Evolutionary conservation across 208 protist species (phyloP).

Genomic region (Crithidia fasciculata): DNA sequence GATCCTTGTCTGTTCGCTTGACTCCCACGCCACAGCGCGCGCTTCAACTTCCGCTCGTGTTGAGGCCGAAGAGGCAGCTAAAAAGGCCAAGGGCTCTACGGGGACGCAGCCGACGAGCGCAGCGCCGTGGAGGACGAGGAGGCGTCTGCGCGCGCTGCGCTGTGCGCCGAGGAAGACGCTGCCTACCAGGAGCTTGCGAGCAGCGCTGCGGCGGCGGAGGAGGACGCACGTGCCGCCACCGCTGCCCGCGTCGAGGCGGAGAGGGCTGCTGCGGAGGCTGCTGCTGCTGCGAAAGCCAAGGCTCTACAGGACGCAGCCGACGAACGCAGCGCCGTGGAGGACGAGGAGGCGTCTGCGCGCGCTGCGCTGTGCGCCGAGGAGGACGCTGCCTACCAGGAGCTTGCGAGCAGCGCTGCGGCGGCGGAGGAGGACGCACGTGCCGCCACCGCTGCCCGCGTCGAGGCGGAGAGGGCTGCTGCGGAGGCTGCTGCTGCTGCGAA

Average conservation of each 20-base stretch:
- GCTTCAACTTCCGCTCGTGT: neutral
- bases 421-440: slow-evolving; percentile 1
- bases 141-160: neutral
- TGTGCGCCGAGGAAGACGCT: neutral
- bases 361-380: neutral
- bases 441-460: neutral
- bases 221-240: neutral
- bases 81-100: neutral
- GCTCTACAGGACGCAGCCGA: neutral
- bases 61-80: neutral
- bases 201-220: neutral
- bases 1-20: neutral
- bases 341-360: neutral
- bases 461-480: neutral
- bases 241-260: slow-evolving; percentile 1
- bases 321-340: neutral
- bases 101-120: neutral
- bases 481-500: neutral
- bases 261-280: neutral
- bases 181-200: too few species aligned
- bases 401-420: neutral
- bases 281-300: neutral
- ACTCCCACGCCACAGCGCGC: neutral
- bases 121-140: neutral
- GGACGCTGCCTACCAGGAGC: neutral